Conservation (phyloP, 306 rosid genomes). For the Astragalus membranaceus region DNA sequence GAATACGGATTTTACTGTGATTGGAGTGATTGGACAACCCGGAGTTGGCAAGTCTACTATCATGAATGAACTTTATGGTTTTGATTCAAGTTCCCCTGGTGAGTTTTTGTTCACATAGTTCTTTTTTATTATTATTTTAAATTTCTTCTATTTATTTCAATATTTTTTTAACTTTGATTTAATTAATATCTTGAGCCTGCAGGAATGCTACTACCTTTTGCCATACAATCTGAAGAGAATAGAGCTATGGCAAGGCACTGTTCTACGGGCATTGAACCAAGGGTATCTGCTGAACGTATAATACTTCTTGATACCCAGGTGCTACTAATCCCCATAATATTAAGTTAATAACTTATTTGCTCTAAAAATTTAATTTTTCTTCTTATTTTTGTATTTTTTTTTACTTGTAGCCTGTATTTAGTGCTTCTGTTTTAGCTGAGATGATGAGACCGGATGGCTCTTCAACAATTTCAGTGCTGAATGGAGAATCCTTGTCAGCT, state of each 20-base stretch:
- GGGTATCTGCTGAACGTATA: constrained; percentile 74
- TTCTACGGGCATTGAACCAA: constrained; percentile 80
- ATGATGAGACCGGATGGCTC: constrained; percentile 88
- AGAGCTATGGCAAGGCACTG: constrained; percentile 80
- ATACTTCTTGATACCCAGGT: constrained; percentile 94
- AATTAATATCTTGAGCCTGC: constrained; percentile 1
- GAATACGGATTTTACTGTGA: constrained; percentile 72
- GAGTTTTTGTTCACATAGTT: constrained; percentile 4
- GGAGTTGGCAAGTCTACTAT: constrained; percentile 87
- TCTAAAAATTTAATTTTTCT: neutral
- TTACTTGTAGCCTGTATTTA: constrained; percentile 61
- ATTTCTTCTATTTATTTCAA: neutral
- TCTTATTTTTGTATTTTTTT: neutral
- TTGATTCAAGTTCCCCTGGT: constrained; percentile 76
- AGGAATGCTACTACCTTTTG: constrained; percentile 85
- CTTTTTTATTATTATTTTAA: neutral
- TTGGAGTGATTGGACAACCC: constrained; percentile 84
- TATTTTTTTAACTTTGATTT: neutral
- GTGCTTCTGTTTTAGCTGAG: constrained; percentile 79
- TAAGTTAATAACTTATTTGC: neutral
- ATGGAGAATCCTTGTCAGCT: constrained; percentile 62
- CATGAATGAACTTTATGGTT: constrained; percentile 84
- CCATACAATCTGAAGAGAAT: constrained; percentile 58
- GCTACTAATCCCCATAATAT: neutral
- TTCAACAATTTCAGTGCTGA: constrained; percentile 55